phyloP scores from a whole-genome alignment of 2,329 filamentous ascomycete genomes.

The Colletotrichum siamense region DNA sequence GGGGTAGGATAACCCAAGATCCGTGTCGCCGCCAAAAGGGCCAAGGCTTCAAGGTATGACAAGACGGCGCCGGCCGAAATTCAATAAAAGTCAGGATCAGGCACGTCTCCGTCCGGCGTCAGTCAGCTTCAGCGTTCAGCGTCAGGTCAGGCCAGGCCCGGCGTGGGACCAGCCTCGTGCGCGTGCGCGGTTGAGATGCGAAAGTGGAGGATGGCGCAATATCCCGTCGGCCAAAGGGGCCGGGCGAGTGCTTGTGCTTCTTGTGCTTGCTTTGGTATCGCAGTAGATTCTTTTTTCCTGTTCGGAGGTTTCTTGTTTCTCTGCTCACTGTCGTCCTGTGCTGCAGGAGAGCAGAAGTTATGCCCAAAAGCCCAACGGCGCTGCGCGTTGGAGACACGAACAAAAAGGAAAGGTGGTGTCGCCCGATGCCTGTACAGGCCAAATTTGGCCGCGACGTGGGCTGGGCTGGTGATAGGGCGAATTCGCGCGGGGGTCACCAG shows the following conservation, averaged over 20 bases:
- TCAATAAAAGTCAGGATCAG: background rate
- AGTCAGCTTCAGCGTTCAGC: background rate
- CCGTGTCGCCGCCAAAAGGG: background rate
- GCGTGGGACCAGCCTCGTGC: background rate
- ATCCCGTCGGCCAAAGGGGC: background rate
- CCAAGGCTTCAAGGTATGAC: background rate
- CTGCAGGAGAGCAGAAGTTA: background rate
- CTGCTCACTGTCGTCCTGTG: background rate
- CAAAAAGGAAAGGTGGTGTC: background rate
- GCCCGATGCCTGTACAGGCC: background rate
- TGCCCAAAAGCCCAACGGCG: constrained; percentile 3
- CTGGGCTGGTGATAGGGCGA: background rate
- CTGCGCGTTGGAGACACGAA: background rate
- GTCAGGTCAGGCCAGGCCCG: background rate
- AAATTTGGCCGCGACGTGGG: background rate
- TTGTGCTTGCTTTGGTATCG: background rate
- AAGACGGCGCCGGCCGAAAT: background rate
- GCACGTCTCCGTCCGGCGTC: background rate
- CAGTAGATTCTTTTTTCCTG: background rate
- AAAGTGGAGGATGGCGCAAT: constrained; percentile 2
- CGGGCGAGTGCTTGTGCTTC: background rate
- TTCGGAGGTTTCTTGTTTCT: background rate
- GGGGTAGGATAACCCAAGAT: background rate
- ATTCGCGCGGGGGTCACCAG: background rate
- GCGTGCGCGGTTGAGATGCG: background rate